Evolutionary conservation across 257 asterid species (phyloP).

Genomic region (Salvia rosmarinus): DNA sequence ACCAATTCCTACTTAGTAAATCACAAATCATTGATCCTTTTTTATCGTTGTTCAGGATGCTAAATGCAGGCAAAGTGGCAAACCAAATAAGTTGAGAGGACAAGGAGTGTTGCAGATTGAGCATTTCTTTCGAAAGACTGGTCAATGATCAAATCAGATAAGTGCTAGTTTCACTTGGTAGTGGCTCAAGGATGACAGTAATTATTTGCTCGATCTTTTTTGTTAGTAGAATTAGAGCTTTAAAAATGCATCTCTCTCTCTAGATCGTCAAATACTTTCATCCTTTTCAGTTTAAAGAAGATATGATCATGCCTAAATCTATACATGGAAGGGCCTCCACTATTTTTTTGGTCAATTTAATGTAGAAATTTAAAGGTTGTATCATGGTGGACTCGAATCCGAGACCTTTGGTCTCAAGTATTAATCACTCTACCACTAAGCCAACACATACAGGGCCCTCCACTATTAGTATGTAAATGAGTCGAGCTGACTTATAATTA

Average conservation of each 20-base stretch:
- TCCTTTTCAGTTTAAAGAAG: neutral
- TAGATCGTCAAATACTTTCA: constrained; percentile 2
- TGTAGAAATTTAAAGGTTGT: no score
- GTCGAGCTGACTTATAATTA: neutral
- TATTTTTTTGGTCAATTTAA: no score
- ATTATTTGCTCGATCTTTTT: constrained; percentile 6
- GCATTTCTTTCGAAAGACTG: constrained; percentile 74
- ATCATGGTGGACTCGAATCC: no score
- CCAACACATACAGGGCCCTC: no score
- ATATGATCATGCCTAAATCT: neutral
- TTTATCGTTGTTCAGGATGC: constrained; percentile 45
- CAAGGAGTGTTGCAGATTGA: constrained; percentile 77
- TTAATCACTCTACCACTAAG: no score
- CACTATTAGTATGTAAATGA: neutral
- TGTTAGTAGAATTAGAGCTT: neutral
- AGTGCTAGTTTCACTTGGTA: constrained; percentile 8
- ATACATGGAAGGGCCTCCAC: no score
- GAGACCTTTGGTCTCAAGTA: no score
- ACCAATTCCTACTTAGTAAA: neutral
- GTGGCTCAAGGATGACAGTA: constrained; percentile 15
- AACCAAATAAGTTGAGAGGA: constrained; percentile 50
- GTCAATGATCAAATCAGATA: constrained; percentile 34
- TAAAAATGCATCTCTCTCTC: neutral
- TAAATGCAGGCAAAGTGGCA: constrained; percentile 49
- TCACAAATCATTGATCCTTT: neutral